Conservation (phyloP, 1,284 basidiomycete genomes). For the Wallemia hederae region DNA sequence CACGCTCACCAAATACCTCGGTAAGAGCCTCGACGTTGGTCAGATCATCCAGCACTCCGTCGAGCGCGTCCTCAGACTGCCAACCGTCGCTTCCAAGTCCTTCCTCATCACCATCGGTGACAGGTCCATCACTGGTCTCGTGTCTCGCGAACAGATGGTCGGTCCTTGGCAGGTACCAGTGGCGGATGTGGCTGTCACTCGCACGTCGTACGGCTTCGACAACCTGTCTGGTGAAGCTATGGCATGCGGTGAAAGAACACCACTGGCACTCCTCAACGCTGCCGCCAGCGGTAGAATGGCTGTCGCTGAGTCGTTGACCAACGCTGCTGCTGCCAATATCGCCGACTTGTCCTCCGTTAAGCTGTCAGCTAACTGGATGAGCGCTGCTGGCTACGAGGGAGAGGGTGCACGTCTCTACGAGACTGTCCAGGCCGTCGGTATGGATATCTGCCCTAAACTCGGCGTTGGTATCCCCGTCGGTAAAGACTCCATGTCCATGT, state of each 20-base stretch:
- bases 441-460: conserved; percentile 79
- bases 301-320: conserved; percentile 74
- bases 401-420: conserved; percentile 78
- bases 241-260: conserved; percentile 91
- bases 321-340: conserved; percentile 56
- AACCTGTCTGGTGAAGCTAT: conserved; percentile 64
- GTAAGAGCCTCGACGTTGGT: conserved; percentile 16
- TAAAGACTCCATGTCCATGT: conserved; percentile 99
- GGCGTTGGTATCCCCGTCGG: conserved; percentile 89
- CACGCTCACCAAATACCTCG: conserved; percentile 35
- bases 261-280: conserved; percentile 56
- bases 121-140: conserved; percentile 72
- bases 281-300: conserved; percentile 87
- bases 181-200: conserved; percentile 86
- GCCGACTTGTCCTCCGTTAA: conserved; percentile 48
- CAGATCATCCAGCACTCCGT: conserved; percentile 32
- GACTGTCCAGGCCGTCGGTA: conserved; percentile 70
- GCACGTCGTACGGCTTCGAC: conserved; percentile 75
- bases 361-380: conserved; percentile 99
- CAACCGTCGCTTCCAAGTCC: conserved; percentile 75
- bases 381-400: conserved; percentile 61
- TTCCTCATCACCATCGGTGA: conserved; percentile 98
- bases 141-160: conserved; percentile 93
- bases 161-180: conserved; percentile 97
- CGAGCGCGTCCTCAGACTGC: conserved; percentile 59